phyloP scores from a whole-genome alignment of 768 basidiomycete genomes.

The Hysterangium stoloniferum region DNA sequence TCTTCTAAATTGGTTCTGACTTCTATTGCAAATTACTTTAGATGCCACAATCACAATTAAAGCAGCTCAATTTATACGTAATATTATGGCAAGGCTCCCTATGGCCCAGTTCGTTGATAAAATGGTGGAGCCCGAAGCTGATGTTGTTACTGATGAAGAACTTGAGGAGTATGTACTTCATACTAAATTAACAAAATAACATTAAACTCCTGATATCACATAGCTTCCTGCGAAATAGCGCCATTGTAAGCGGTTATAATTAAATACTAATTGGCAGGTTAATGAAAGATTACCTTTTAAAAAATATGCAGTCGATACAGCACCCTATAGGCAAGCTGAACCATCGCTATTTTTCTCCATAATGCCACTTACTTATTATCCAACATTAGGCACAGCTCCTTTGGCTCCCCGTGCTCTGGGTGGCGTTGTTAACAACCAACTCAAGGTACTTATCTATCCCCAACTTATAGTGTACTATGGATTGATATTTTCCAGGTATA shows the following conservation, averaged over 20 bases:
- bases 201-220: not conserved
- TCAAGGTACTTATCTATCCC: not conserved
- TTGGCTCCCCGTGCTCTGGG: not conserved
- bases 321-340: not conserved
- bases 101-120: not conserved
- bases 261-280: not conserved
- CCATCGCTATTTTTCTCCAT: not conserved
- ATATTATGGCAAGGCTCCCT: not conserved
- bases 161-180: constrained; percentile 1
- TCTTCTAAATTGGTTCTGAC: not conserved
- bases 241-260: not conserved
- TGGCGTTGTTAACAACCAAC: constrained; percentile 1
- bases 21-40: not conserved
- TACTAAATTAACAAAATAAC: not conserved
- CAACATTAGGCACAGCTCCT: not conserved
- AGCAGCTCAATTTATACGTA: constrained; percentile 4
- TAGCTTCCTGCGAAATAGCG: constrained; percentile 1
- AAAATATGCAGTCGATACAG: constrained; percentile 1
- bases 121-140: not conserved
- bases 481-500: constrained; percentile 11
- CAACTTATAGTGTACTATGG: not conserved
- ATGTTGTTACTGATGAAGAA: not conserved
- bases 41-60: not conserved
- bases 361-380: not conserved
- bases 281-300: too few relatives aligned